Base-by-base conservation (phyloP, 345 rosid genomes). In the Pelargonium nanum region DNA sequence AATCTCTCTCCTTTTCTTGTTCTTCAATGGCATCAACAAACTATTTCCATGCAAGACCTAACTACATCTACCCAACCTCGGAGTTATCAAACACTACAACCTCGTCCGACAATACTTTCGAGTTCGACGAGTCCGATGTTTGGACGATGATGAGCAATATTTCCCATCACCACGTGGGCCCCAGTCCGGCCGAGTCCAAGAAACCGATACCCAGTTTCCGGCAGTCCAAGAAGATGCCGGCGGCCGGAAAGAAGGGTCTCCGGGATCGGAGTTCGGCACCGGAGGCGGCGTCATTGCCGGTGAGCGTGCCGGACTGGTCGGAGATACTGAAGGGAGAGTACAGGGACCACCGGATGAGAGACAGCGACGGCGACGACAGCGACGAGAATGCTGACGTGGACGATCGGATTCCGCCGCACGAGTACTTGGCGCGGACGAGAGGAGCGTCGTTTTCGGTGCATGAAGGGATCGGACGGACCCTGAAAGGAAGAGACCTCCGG, bases 291-390 rank as follows among this genome's bases (percentile, higher is more conserved):
- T 88, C 92, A 0, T 57, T 88, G 28, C 93, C 96, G 44, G 79
- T 88, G 63, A 88, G 73, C 67, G 62, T 85, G 13, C 96, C 93
- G 1, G 96, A 88, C 48, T 88, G 96, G 96, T 86, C 96, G 7
- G 72, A 80, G 84, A 85, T 88, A 61, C 70, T 86, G 3, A 82
- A 72, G 60, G 75, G 72, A 16, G 83, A 74, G 34, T 66, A 79
- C 54, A 64, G 58, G 24, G 68, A 71, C 26, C 80, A 75, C 17
- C 71, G 61, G 2, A 53, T 64, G 56, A 70, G 67, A 1, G 72
- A 73, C 1, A 69, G 72, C 6, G 80, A 73, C 20, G 75, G 22
- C 0, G 72, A 58, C 21, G 83, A 66, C 0, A 69, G 24, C 2
- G 64, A n/a, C 2, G 56, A 4, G 9, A 72, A 61, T 0, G 67